These are phyloP conservation scores for Mrakia blollopis DNA, from an alignment of 768 basidiomycete genomes.

Conservation along the genomic window DNA sequence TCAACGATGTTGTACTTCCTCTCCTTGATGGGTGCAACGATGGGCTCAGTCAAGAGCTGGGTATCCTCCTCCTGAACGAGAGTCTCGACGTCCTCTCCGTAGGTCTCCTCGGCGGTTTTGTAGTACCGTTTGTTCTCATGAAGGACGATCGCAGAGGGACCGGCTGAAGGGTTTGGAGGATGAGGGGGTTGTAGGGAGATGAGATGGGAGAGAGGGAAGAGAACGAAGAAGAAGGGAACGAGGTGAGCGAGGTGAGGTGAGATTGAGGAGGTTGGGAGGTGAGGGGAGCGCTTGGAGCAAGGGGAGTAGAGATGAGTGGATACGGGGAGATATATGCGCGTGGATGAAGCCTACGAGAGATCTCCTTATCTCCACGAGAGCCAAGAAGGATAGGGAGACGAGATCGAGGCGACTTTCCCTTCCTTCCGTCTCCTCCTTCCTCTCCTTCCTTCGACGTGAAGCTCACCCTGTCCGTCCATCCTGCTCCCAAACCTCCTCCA, in stretches of 20 bases:
- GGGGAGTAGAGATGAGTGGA: too few species aligned
- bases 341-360: too few species aligned
- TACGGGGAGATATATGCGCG: too few species aligned
- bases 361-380: too few species aligned
- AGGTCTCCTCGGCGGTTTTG: slow-evolving; percentile 82
- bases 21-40: slow-evolving; percentile 89
- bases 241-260: not conserved
- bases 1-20: slow-evolving; percentile 92
- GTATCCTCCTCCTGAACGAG: slow-evolving; percentile 97
- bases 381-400: not conserved
- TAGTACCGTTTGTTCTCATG: slow-evolving; percentile 99
- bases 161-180: too few species aligned
- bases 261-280: not conserved
- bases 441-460: not conserved
- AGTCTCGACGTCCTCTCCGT: slow-evolving; percentile 90
- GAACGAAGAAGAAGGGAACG: not conserved
- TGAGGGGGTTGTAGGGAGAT: not conserved
- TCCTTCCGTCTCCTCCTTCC: not conserved
- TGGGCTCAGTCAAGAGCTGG: slow-evolving; percentile 89
- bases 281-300: not conserved
- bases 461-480: not conserved
- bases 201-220: not conserved
- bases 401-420: not conserved
- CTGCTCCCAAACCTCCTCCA: not conserved
- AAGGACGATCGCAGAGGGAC: slow-evolving; percentile 52